phyloP scores from a whole-genome alignment of 169 alveolate genomes.

The Plasmodium gaboni region DNA sequence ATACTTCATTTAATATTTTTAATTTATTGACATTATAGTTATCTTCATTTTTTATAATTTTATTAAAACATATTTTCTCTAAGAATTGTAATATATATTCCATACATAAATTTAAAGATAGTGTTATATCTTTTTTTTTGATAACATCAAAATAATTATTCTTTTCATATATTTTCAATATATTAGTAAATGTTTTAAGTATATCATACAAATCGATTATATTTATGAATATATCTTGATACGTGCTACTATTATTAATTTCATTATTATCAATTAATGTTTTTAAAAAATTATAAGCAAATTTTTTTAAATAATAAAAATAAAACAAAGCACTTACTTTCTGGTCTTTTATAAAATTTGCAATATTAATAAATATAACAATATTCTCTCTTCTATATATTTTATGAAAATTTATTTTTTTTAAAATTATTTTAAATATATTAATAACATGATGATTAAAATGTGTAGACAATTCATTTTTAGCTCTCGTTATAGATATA shows the following conservation, averaged over 20 bases:
- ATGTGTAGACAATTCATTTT: constrained; percentile 9
- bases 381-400: constrained; percentile 34
- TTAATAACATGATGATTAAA: constrained; percentile 30
- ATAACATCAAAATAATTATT: constrained; percentile 8
- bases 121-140: constrained; percentile 9
- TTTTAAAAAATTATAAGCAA: constrained; percentile 15
- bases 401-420: constrained; percentile 9
- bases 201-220: constrained; percentile 47
- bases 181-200: constrained; percentile 23
- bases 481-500: constrained; percentile 24
- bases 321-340: constrained; percentile 59
- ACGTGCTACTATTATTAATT: not conserved
- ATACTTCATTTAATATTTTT: constrained; percentile 42
- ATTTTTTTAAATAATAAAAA: constrained; percentile 54
- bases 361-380: constrained; percentile 39
- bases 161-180: constrained; percentile 23
- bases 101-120: constrained; percentile 2
- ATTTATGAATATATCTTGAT: constrained; percentile 3
- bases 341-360: constrained; percentile 42
- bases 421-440: constrained; percentile 35
- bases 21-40: constrained; percentile 12
- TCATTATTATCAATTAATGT: constrained; percentile 23
- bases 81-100: constrained; percentile 24
- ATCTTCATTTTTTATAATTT: constrained; percentile 1
- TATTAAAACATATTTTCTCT: constrained; percentile 31